Evolutionary conservation across 345 rosid genomes (phyloP), one percentile per base, ranked within the genome.

Genomic region (Bretschneidera sinensis): DNA sequence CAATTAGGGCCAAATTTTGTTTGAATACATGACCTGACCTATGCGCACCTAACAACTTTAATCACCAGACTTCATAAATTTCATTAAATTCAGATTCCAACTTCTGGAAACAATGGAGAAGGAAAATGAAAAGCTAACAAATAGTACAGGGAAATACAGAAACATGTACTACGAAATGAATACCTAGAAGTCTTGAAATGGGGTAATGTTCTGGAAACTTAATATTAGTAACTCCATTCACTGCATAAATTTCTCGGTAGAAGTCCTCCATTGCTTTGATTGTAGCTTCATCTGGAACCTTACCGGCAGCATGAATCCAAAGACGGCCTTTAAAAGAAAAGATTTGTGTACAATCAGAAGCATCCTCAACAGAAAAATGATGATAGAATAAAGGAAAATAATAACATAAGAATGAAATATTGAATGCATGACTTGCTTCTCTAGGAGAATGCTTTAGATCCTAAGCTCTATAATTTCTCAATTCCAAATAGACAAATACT

Each of bases 281-380:
- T 9, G 96, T 90, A 55, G 71, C 81, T 75, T 82, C 92, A 57
- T 94, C 99, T 0, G 96, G 96, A 54, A 90, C 75, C 76, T 94
- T 90, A 66, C 91, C 61, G 19, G 97, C 99, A 54, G 96, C 95
- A 31, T 94, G 97, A 64, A 94, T 90, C 99, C 99, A 94, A 34
- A 94, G 83, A 50, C 97, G 95, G 13, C 99, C 97, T 92, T 68
- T 58, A 23, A 72, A 45, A 20, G 52, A 21, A 55, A 60, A 39
- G 17, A 23, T 10, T 61, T 6, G n/a, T 10, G 19, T 13, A 57
- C 0, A 1, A 31, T 48, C 19, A 6, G 13, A 39, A 74, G 15
- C 16, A 33, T 51, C 15, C 10, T 39, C 15, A 39, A 5, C n/a
- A 39, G 45, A 39, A 39, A 1, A 39, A 39, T 28, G 8, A 28